These are phyloP conservation scores for Pseudopithomyces maydicus DNA, from an alignment of 2,329 filamentous ascomycete species.

Conservation along the genomic window DNA sequence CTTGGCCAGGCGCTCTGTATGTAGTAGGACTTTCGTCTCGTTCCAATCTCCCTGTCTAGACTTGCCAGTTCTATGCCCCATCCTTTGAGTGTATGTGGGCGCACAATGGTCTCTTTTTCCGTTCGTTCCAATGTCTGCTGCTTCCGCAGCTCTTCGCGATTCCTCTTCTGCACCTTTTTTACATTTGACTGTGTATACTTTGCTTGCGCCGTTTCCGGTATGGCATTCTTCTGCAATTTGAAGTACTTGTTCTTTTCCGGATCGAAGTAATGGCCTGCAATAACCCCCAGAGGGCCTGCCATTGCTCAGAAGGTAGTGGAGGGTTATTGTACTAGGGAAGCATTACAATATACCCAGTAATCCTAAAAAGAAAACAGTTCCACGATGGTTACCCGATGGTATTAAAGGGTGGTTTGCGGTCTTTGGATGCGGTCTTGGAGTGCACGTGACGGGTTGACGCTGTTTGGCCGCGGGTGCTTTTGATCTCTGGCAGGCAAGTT, in stretches of 20 bases:
- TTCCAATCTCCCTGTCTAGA: constrained; percentile 36
- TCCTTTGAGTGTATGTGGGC: constrained; percentile 14
- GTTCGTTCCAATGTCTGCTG: constrained; percentile 15
- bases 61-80: constrained; percentile 17
- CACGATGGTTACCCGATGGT: not conserved
- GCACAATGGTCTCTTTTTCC: constrained; percentile 31
- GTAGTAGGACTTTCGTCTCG: constrained; percentile 21
- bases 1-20: constrained; percentile 28
- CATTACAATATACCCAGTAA: not conserved
- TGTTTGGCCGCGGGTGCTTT: too few relatives aligned
- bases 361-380: not conserved
- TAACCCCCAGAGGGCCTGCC: constrained; percentile 21
- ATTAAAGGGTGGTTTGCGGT: too few relatives aligned
- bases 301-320: not conserved
- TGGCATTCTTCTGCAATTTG: constrained; percentile 48
- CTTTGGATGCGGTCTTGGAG: too few relatives aligned
- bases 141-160: constrained; percentile 16
- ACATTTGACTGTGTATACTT: constrained; percentile 52
- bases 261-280: constrained; percentile 58
- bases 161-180: constrained; percentile 39
- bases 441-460: not conserved
- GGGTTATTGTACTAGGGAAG: not conserved
- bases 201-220: constrained; percentile 33
- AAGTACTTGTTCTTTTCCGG: constrained; percentile 57
- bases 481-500: not conserved